Conservation (phyloP, 495 filamentous ascomycete species). For the Pyrenula aspistea region DNA sequence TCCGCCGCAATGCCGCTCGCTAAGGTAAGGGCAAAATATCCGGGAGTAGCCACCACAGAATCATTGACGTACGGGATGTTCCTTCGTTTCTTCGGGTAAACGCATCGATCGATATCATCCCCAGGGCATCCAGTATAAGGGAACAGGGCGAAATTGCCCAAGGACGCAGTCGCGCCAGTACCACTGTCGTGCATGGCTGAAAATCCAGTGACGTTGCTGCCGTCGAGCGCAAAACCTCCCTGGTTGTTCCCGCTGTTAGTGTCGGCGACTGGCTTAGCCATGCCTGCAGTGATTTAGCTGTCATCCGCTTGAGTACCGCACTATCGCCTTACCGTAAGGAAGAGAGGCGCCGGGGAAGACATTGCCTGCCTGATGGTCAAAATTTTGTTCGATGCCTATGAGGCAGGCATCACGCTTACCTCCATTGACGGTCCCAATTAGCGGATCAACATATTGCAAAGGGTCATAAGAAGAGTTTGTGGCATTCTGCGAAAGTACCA, state of each 20-base stretch:
- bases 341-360: conserved; percentile 67
- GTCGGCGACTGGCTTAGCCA: conserved; percentile 73
- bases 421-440: conserved; percentile 49
- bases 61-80: conserved; percentile 32
- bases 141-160: conserved; percentile 69
- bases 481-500: neutral
- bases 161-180: conserved; percentile 46
- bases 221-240: conserved; percentile 63
- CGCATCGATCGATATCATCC: conserved; percentile 54
- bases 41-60: conserved; percentile 53
- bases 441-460: conserved; percentile 38
- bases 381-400: neutral
- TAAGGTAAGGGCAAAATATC: conserved; percentile 57
- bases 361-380: conserved; percentile 26
- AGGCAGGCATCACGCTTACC: conserved; percentile 20
- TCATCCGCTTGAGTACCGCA: neutral
- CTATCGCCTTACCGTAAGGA: conserved; percentile 39
- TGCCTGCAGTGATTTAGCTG: conserved; percentile 16
- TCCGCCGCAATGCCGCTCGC: conserved; percentile 47
- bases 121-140: conserved; percentile 49
- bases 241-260: conserved; percentile 52
- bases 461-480: conserved; percentile 24
- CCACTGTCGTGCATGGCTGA: conserved; percentile 65
- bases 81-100: conserved; percentile 44
- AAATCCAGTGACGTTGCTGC: conserved; percentile 56